phyloP scores from a whole-genome alignment of 345 rosid genomes.

The Sonneratia alba region DNA sequence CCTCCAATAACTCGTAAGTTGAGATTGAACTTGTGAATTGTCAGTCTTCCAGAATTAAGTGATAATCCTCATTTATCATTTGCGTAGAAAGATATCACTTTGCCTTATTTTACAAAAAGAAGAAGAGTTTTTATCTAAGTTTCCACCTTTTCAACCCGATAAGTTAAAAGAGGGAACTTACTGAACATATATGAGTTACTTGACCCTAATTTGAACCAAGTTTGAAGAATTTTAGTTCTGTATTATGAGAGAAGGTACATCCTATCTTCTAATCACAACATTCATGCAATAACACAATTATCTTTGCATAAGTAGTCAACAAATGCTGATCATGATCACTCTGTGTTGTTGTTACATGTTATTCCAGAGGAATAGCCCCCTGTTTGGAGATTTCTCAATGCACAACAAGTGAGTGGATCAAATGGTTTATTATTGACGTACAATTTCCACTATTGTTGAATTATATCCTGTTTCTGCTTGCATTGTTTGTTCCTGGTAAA shows the following conservation, averaged over 20 bases:
- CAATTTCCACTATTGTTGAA: too few species aligned
- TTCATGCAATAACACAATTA: background rate
- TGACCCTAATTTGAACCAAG: background rate
- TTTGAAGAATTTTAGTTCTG: background rate
- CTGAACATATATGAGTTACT: background rate
- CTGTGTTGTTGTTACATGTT: background rate
- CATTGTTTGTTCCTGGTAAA: too few species aligned
- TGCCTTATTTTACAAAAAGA: too few species aligned
- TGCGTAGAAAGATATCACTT: background rate
- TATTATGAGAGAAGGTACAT: too few species aligned
- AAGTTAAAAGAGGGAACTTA: background rate
- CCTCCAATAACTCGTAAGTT: conserved; percentile 19
- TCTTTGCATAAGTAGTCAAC: background rate
- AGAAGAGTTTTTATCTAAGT: too few species aligned
- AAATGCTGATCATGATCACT: background rate
- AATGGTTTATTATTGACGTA: background rate
- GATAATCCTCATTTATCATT: background rate
- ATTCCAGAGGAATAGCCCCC: background rate
- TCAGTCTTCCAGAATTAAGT: background rate
- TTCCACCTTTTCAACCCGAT: too few species aligned
- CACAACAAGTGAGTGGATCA: background rate
- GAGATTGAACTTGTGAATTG: background rate
- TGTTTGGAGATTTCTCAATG: background rate
- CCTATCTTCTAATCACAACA: background rate
- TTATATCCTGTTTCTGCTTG: too few species aligned